These are phyloP conservation scores for Thielaviopsis musarum DNA, from an alignment of 2,329 filamentous ascomycete species.

Conservation along the genomic window DNA sequence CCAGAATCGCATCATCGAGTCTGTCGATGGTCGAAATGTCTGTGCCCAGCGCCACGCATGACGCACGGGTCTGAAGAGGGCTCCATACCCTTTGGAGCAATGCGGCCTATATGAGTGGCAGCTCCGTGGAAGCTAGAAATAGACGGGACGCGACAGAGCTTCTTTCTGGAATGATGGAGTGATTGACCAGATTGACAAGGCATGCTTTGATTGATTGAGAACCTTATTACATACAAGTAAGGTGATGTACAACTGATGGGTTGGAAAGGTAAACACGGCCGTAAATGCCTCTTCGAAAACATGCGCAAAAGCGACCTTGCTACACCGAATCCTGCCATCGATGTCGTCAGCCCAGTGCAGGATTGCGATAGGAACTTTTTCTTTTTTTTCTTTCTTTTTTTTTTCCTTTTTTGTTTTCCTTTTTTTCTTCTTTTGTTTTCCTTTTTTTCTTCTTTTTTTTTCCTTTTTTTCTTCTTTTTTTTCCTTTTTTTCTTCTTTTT, in stretches of 20 bases:
- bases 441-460: background rate
- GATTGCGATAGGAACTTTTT: conserved; percentile 7
- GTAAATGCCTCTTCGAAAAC: too few relatives aligned
- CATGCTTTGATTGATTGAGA: too few relatives aligned
- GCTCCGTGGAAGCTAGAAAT: background rate
- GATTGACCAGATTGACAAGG: too few relatives aligned
- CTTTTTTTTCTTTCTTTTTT: background rate
- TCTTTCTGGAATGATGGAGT: too few relatives aligned
- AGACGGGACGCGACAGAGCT: background rate
- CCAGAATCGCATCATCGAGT: background rate
- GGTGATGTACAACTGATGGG: too few relatives aligned
- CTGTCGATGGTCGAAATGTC: background rate
- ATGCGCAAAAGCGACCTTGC: background rate
- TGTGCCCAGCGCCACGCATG: background rate
- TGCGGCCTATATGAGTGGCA: background rate
- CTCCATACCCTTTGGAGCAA: background rate
- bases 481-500: too few relatives aligned
- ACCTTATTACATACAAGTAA: too few relatives aligned
- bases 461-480: too few relatives aligned
- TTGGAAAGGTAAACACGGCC: too few relatives aligned
- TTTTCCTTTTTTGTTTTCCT: too few relatives aligned
- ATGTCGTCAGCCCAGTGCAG: background rate
- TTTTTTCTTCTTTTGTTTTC: too few relatives aligned
- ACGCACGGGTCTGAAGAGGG: background rate
- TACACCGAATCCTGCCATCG: too few relatives aligned